These are phyloP conservation scores for Diaporthe citri DNA, from an alignment of 2,329 filamentous ascomycete genomes.

Conservation along the genomic window DNA sequence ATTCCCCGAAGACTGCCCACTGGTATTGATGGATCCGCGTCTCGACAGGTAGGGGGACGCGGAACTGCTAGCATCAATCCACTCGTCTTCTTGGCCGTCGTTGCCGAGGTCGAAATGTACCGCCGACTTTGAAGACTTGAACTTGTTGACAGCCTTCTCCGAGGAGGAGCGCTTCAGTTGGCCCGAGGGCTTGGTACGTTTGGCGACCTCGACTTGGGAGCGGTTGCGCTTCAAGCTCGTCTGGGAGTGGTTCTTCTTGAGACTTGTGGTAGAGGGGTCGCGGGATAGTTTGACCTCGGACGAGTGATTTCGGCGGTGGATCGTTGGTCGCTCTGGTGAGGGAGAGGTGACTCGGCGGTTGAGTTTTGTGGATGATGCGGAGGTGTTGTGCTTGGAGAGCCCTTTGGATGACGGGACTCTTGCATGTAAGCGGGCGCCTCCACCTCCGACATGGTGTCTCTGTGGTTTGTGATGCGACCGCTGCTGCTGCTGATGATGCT, in stretches of 20 bases:
- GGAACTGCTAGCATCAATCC: conserved; percentile 75
- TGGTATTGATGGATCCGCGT: conserved; percentile 63
- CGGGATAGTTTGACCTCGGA: conserved; percentile 62
- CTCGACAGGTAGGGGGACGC: conserved; percentile 70
- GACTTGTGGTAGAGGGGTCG: conserved; percentile 57
- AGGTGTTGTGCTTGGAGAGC: conserved; percentile 59
- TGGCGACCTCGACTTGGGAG: conserved; percentile 68
- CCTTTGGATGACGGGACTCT: conserved; percentile 66
- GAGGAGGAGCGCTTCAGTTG: conserved; percentile 67
- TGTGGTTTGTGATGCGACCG: conserved; percentile 51
- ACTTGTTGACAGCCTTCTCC: conserved; percentile 61
- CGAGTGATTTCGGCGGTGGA: conserved; percentile 62
- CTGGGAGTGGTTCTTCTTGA: conserved; percentile 66
- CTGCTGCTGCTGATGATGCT: conserved; percentile 48
- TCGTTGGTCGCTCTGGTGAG: conserved; percentile 52
- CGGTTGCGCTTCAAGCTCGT: conserved; percentile 71
- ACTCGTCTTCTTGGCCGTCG: conserved; percentile 68
- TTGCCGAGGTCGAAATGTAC: conserved; percentile 75
- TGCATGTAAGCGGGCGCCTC: conserved; percentile 60
- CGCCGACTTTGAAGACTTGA: conserved; percentile 60
- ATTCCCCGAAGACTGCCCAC: conserved; percentile 61
- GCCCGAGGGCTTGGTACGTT: conserved; percentile 63
- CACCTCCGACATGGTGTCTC: conserved; percentile 60
- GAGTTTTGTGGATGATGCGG: conserved; percentile 53
- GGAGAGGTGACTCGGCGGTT: conserved; percentile 60